phyloP scores from a whole-genome alignment of 2,329 filamentous ascomycete species.

The Neonectria punicea region DNA sequence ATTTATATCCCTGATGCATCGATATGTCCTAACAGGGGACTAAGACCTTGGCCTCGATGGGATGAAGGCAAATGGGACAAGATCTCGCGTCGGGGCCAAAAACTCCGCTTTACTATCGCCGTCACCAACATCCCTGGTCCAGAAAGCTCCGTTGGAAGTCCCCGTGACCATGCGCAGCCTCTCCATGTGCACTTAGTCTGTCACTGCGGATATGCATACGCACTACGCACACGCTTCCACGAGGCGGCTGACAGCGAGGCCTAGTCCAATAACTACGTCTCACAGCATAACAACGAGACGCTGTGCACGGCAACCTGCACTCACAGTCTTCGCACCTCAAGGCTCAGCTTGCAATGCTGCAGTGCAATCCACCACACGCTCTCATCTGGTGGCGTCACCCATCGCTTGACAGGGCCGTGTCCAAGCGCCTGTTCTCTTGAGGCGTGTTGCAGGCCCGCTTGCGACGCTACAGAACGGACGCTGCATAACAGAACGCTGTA shows the following conservation, averaged over 20 bases:
- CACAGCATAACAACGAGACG: conserved; percentile 6
- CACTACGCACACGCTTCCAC: background rate
- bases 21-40: background rate
- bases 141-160: background rate
- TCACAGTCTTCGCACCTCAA: background rate
- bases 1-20: conserved; percentile 3
- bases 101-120: conserved; percentile 7
- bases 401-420: conserved; percentile 8
- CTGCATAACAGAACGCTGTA: background rate
- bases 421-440: conserved; percentile 9
- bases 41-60: background rate
- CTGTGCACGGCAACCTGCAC: background rate
- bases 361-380: conserved; percentile 4
- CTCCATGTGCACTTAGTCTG: background rate
- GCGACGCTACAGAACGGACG: conserved; percentile 23
- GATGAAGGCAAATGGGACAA: background rate
- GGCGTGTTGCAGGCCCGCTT: conserved; percentile 27
- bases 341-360: conserved; percentile 12
- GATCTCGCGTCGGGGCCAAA: conserved; percentile 10
- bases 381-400: conserved; percentile 10
- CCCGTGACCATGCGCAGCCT: conserved; percentile 2
- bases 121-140: conserved; percentile 19
- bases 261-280: conserved; percentile 1
- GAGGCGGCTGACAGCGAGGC: conserved; percentile 7
- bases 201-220: background rate